phyloP scores from a whole-genome alignment of 2,329 filamentous ascomycete species.

The Phialophora verrucosa region DNA sequence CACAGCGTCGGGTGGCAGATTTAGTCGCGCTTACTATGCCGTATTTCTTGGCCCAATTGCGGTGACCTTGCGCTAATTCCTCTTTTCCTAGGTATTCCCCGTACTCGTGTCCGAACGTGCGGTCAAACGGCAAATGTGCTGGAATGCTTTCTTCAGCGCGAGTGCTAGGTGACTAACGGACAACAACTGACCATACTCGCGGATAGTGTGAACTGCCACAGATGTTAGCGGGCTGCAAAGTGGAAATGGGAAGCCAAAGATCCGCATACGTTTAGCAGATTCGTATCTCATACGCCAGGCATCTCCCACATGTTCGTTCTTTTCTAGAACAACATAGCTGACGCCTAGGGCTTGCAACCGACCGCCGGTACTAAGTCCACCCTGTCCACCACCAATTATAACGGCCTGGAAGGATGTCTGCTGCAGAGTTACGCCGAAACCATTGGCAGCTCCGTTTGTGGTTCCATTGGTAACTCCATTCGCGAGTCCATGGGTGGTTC shows the following conservation, averaged over 20 bases:
- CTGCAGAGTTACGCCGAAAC: background rate
- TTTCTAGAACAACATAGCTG: conserved; percentile 53
- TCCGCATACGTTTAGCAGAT: conserved; percentile 46
- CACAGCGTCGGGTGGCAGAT: too few relatives aligned
- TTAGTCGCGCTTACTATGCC: conserved; percentile 1
- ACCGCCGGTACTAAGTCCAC: conserved; percentile 51
- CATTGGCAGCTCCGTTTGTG: conserved; percentile 9
- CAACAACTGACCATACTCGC: conserved; percentile 31
- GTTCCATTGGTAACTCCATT: background rate
- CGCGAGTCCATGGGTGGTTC: background rate
- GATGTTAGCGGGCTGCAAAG: conserved; percentile 29
- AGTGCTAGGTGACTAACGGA: conserved; percentile 28
- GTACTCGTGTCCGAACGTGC: conserved; percentile 38
- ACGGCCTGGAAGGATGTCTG: conserved; percentile 40
- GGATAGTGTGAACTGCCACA: conserved; percentile 33
- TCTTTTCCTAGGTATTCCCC: conserved; percentile 38
- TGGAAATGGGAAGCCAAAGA: conserved; percentile 30
- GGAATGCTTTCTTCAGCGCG: conserved; percentile 44
- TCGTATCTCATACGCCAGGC: conserved; percentile 56
- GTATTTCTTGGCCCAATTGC: conserved; percentile 30
- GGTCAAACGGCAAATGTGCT: conserved; percentile 41
- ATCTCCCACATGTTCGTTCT: conserved; percentile 51
- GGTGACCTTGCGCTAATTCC: conserved; percentile 32
- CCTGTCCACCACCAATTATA: conserved; percentile 52
- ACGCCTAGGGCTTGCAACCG: conserved; percentile 52